Evolutionary conservation across 805 yeast genomes (phyloP).

Genomic region (Candida incommunis): DNA sequence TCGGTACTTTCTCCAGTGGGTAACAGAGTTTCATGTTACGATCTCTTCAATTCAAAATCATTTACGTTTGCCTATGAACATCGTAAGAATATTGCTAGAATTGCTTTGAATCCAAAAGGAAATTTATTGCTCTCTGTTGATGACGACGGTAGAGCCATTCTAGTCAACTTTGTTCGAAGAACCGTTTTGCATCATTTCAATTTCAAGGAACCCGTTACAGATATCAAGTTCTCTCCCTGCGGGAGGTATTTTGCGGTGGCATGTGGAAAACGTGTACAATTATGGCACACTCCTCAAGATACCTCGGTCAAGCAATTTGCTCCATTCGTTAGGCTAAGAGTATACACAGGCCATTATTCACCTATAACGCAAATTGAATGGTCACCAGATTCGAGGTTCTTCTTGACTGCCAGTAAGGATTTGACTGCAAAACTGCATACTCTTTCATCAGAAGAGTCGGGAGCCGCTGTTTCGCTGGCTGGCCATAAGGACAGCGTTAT

Average conservation of each 20-base stretch:
- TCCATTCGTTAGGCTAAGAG: slow-evolving; percentile 82
- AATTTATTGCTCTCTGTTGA: slow-evolving; percentile 75
- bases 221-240: slow-evolving; percentile 74
- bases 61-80: slow-evolving; percentile 90
- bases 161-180: slow-evolving; percentile 71
- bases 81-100: slow-evolving; percentile 61
- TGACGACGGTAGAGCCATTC: slow-evolving; percentile 82
- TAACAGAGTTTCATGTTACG: slow-evolving; percentile 80
- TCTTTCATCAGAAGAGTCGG: slow-evolving; percentile 49
- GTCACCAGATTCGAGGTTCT: slow-evolving; percentile 83
- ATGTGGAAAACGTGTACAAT: slow-evolving; percentile 66
- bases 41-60: slow-evolving; percentile 67
- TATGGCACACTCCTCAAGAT: slow-evolving; percentile 81
- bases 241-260: slow-evolving; percentile 82
- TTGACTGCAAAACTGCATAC: slow-evolving; percentile 80
- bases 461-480: slow-evolving; percentile 71
- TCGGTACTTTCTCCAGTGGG: slow-evolving; percentile 85
- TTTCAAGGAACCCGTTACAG: slow-evolving; percentile 65
- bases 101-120: slow-evolving; percentile 74
- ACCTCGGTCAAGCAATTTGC: slow-evolving; percentile 86
- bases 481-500: slow-evolving; percentile 89
- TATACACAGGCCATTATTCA: slow-evolving; percentile 85
- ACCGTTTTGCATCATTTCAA: slow-evolving; percentile 89
- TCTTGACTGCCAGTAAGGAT: slow-evolving; percentile 78
- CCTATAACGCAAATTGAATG: slow-evolving; percentile 69